These are phyloP conservation scores for Pharus latifolius DNA, from an alignment of 176 grass and related monocot genomes.

Conservation along the genomic window DNA sequence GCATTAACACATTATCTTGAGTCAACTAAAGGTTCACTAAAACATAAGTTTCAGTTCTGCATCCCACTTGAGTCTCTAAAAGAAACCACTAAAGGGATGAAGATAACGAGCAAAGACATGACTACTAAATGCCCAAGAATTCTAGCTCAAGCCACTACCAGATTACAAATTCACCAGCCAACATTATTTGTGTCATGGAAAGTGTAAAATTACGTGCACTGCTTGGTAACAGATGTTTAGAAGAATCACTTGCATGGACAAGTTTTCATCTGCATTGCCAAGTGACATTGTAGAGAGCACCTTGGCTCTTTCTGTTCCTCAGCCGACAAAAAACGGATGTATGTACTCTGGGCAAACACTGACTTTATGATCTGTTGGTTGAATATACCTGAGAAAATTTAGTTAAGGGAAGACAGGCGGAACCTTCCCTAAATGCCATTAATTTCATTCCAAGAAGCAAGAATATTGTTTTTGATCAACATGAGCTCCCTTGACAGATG, in stretches of 20 bases:
- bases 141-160: background rate
- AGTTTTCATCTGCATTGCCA: background rate
- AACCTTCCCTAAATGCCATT: conserved; percentile 3
- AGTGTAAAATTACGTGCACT: background rate
- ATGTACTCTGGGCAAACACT: background rate
- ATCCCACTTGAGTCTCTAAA: background rate
- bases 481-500: background rate
- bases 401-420: background rate
- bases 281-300: background rate
- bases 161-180: background rate
- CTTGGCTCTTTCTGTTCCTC: background rate
- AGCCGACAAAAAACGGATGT: background rate
- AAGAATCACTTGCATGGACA: background rate
- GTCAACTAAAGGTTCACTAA: background rate
- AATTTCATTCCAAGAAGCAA: background rate
- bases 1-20: no score
- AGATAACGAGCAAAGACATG: background rate
- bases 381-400: background rate
- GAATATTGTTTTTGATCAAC: background rate
- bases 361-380: background rate
- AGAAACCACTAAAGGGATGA: background rate
- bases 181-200: background rate
- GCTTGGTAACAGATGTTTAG: background rate
- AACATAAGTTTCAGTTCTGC: background rate
- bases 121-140: background rate